Base-by-base conservation (phyloP, 176 grass and related monocot species). In the Aegilops longissima region DNA sequence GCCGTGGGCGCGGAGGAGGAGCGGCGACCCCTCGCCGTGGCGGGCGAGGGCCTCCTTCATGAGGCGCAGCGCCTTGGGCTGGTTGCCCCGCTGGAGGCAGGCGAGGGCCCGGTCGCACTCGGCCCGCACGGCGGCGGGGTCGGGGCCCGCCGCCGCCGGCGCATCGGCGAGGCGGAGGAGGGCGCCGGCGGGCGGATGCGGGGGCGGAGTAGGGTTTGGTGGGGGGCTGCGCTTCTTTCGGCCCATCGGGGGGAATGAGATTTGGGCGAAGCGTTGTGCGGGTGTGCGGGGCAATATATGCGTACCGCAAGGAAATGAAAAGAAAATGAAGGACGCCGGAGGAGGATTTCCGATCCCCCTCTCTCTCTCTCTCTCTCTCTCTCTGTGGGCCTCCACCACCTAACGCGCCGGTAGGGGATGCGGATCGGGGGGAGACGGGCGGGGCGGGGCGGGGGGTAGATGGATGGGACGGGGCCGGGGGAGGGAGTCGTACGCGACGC, bases 1-100 rank as follows among this genome's bases (percentile, higher is more conserved):
- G 71, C 93, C 93, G 64, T 92, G 86, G 12, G 91, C 93, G 54
- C 96, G 89, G 80, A 95, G 93, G 12, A 94, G 87, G 40, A 98
- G 83, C 33, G 90, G 90, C 5, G 86, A 84, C 0, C 42, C 76
- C 16, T 95, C 88, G 5, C 86, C 88, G 78, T 95, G 73, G 78
- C 82, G 87, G 40, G 36, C 34, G 8, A 88, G 38, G 21, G 91
- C 92, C 4, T 98, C 96, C 80, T 85, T 93, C 93, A 92, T 94
- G 51, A 94, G 25, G 2, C 88, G 88, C 66, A 94, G 79, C 29
- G 96, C 89, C 65, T 88, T 90, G 29, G 91, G 86, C 49, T 95
- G 90, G 64, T 81, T 95, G 18, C 93, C 93, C 2, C 88, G 88
- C 78, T 89, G 93, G 36, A 95, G 92, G 56, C 79, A 82, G 0